Evolutionary conservation across 257 asterid species (phyloP), one percentile per base, ranked within the genome.

Genomic region (Cinchona pubescens): DNA sequence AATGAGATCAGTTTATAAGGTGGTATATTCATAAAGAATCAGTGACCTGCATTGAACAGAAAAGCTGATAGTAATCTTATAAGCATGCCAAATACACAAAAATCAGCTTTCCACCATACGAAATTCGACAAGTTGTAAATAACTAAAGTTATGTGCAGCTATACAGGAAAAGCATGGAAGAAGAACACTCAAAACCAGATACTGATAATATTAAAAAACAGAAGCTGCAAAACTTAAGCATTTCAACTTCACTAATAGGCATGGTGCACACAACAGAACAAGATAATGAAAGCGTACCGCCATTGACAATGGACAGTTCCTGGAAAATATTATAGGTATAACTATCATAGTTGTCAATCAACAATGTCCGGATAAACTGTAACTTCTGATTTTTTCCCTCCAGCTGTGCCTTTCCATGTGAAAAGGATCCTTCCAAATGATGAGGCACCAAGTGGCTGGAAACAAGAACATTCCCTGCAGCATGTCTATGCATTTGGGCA

Each of bases 311-410:
- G 34, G 99, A 85, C 63, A 95, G 87, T 85, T 95, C 98, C 87
- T 95, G 99, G 83, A 80, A 92, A 75, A 95, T 92, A 81, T 95
- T 95, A 75, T 92, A 95, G 0, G 99, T 95, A 85, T 95, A 92
- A 82, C 99, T 95, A 80, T 95, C 99, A 78, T 92, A 92, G 82
- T 95, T 95, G 77, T 95, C 99, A 72, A 95, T 88, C 88, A 95
- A 84, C 87, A 95, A 80, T 11, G 98, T 95, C 58, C 96, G 84
- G 9, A 92, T 76, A n/a, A 79, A 85, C 35, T 82, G 83, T 83
- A 87, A 72, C 88, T 90, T 89, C 49, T 72, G 58, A 49, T 84
- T 75, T 29, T 87, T 83, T 64, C 86, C 89, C 9, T 80, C 80
- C 76, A 82, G 82, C 80, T 69, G 79, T 74, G 79, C 81, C 88